These are phyloP conservation scores for Trifolium dubium DNA, from an alignment of 306 rosid species.

Conservation along the genomic window DNA sequence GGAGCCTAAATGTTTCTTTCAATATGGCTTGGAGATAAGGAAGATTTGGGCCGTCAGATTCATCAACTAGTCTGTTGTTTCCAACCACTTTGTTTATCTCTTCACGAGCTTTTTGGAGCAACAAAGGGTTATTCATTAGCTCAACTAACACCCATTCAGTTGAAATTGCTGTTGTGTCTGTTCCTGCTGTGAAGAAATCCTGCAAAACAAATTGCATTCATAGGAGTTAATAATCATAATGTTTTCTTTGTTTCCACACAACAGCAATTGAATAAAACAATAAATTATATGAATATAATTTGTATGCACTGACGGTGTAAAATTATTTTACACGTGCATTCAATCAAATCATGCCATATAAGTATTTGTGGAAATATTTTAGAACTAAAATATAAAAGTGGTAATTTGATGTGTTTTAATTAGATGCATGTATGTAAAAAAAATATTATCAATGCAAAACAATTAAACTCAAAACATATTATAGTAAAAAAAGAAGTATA, in stretches of 20 bases:
- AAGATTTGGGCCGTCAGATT: constrained; percentile 54
- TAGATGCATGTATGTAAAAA: no score
- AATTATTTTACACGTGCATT: no score
- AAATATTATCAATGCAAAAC: no score
- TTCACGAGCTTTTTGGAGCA: constrained; percentile 46
- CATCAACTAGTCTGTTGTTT: constrained; percentile 46
- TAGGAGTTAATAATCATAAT: not conserved
- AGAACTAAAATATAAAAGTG: no score
- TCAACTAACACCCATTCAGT: constrained; percentile 55
- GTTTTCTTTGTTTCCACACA: no score
- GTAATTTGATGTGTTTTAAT: no score
- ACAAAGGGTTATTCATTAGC: constrained; percentile 52
- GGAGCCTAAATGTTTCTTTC: constrained; percentile 56
- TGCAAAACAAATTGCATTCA: not conserved
- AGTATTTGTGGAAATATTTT: no score
- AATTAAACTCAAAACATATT: no score
- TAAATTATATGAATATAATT: no score
- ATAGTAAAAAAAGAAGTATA: not conserved
- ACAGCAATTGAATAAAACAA: no score
- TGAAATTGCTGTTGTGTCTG: constrained; percentile 45
- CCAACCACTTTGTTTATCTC: constrained; percentile 55
- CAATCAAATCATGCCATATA: no score
- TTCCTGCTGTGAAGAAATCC: constrained; percentile 57
- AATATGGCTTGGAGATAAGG: constrained; percentile 60
- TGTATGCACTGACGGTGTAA: no score